Conservation (phyloP, 2,329 filamentous ascomycete genomes). For the Cladophialophora yegresii region DNA sequence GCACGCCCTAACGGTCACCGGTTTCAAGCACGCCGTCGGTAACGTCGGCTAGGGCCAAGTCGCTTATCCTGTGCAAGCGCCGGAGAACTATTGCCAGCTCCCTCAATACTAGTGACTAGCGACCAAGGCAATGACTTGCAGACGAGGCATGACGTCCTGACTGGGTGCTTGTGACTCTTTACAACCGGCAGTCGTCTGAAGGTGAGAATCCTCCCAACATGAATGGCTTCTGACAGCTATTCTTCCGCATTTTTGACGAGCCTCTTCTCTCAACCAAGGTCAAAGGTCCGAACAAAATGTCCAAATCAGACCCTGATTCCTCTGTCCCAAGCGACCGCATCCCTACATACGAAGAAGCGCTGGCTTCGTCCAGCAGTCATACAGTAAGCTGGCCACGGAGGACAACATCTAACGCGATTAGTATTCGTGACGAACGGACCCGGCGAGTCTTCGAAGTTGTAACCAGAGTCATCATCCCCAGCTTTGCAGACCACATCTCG, state of each 20-base stretch:
- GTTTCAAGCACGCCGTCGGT: background rate
- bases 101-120: background rate
- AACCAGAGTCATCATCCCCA: constrained; percentile 45
- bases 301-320: constrained; percentile 11
- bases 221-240: background rate
- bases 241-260: background rate
- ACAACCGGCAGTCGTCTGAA: background rate
- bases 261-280: background rate
- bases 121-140: background rate
- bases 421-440: constrained; percentile 39
- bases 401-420: constrained; percentile 33
- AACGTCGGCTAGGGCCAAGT: background rate
- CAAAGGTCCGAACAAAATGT: constrained; percentile 6
- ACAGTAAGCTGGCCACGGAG: background rate
- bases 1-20: background rate
- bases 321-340: constrained; percentile 38
- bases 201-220: background rate
- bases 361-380: constrained; percentile 15
- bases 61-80: background rate
- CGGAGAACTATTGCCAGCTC: background rate
- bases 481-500: constrained; percentile 45
- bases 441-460: constrained; percentile 47
- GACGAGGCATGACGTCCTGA: background rate
- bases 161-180: background rate
- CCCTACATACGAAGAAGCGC: constrained; percentile 43